Conservation (phyloP, 257 asterid species). For the Cruciata laevipes region DNA sequence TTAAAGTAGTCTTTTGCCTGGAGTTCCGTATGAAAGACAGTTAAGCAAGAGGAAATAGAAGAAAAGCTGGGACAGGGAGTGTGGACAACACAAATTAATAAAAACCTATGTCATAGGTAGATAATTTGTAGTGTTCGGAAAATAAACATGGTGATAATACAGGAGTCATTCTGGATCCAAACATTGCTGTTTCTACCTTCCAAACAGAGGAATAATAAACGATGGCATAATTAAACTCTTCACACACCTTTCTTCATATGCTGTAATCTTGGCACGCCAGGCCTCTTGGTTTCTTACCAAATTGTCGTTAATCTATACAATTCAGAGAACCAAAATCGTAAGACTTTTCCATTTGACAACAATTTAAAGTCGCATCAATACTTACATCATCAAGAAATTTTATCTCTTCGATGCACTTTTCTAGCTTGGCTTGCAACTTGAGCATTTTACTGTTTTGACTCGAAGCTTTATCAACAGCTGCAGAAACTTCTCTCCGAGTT, state of each 20-base stretch:
- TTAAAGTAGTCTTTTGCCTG: constrained; percentile 52
- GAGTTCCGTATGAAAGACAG: neutral
- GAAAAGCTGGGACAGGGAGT: neutral
- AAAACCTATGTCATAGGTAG: neutral
- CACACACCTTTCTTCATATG: constrained; percentile 59
- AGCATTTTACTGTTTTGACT: constrained; percentile 60
- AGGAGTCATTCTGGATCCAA: neutral
- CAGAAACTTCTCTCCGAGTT: constrained; percentile 50
- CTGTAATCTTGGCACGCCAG: constrained; percentile 67
- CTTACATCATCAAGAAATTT: constrained; percentile 81
- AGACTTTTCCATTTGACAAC: constrained; percentile 5
- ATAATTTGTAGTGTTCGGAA: neutral
- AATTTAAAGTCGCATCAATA: constrained; percentile 1
- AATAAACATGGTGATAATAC: neutral
- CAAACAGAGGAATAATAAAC: neutral
- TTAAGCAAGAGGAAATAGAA: neutral
- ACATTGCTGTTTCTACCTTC: neutral
- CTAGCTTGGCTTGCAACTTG: constrained; percentile 66
- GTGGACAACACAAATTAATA: neutral
- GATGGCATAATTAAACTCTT: neutral
- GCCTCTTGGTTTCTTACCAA: constrained; percentile 62
- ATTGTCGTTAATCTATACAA: constrained; percentile 73
- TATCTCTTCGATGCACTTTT: constrained; percentile 54
- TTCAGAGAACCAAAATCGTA: constrained; percentile 14
- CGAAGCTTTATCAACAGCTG: constrained; percentile 66